Evolutionary conservation across 2,329 filamentous ascomycete species (phyloP), one percentile per base, ranked within the genome.

Genomic region (Aureobasidium sp.): DNA sequence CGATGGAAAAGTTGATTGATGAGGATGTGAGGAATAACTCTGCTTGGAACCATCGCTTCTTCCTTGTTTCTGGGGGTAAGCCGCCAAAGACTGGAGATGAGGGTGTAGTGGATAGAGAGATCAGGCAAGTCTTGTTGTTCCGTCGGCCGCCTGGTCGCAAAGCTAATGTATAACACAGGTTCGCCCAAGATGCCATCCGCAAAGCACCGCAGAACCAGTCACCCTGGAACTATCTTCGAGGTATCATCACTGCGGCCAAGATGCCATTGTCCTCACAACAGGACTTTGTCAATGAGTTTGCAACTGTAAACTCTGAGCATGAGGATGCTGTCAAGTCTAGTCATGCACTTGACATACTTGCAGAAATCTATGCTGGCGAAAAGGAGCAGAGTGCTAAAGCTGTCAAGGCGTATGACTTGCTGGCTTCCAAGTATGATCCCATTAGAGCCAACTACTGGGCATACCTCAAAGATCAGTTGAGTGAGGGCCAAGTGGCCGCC

Each of bases 21-120:
- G 79, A 84, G 37, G 94, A 99, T 74, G 85, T 97, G 63, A 84
- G 92, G 70, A 99, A 99, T 78, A 99, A 99, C 75, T 94, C 89
- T 48, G 94, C 93, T 17, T 99, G 94, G 94, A 95, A 93, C 67
- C 93, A 99, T 78, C 87, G 94, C 57, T 97, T 94, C 80, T 96
- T 93, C 73, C 73, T 97, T n/a, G 85, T 93, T 19, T 96, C 97
- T 82, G 83, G 72, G n/a, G n/a, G 53, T 11, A 17, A 35, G 1
- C 27, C 78, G 82, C 79, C 12, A 72, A 72, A 37, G 73, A 65
- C 66, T 73, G 67, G 27, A 73, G 77, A 66, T 66, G 76, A 80
- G 29, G 81, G 81, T 1, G 74, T 91, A 8, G 76, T 94, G 48
- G 84, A 91, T 65, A 79, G 88, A 37, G 94, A 99, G 77, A 74